Evolutionary conservation across 2,329 filamentous ascomycete genomes (phyloP).

Genomic region (Blastomyces gilchristii): DNA sequence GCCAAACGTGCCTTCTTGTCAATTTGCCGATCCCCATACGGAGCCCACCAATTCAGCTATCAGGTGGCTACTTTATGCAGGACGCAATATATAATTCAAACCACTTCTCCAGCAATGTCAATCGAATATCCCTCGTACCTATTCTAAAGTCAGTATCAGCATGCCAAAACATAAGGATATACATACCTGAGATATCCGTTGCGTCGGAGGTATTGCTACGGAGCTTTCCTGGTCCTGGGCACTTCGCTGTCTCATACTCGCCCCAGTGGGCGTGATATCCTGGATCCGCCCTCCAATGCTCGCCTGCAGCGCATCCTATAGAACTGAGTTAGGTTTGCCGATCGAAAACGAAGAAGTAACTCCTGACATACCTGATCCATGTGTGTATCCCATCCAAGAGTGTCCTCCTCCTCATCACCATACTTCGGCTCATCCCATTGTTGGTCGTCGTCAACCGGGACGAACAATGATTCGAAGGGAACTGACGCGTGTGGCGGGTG

Average conservation of each 20-base stretch:
- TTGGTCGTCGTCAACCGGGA: conserved; percentile 48
- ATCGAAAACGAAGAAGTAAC: conserved; percentile 3
- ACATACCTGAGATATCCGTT: conserved; percentile 39
- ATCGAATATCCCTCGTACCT: conserved; percentile 34
- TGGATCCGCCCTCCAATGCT: conserved; percentile 24
- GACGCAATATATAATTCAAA: background rate
- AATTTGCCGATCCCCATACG: background rate
- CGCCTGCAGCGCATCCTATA: conserved; percentile 24
- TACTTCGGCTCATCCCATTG: conserved; percentile 52
- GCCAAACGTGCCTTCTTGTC: background rate
- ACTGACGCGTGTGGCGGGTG: conserved; percentile 30
- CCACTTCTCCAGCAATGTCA: conserved; percentile 18
- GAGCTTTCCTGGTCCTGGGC: conserved; percentile 5
- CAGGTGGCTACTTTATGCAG: background rate
- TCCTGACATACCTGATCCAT: conserved; percentile 36
- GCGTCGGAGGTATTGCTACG: conserved; percentile 34
- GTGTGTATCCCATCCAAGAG: conserved; percentile 52
- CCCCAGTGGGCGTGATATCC: conserved; percentile 26
- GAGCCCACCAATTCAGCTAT: background rate
- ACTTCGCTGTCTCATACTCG: conserved; percentile 4
- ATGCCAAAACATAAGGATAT: background rate
- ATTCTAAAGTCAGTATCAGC: conserved; percentile 1
- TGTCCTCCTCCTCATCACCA: conserved; percentile 47
- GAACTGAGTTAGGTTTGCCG: conserved; percentile 1
- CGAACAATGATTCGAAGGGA: conserved; percentile 49